Conservation (phyloP, 345 rosid species). For the Gossypium turneri region DNA sequence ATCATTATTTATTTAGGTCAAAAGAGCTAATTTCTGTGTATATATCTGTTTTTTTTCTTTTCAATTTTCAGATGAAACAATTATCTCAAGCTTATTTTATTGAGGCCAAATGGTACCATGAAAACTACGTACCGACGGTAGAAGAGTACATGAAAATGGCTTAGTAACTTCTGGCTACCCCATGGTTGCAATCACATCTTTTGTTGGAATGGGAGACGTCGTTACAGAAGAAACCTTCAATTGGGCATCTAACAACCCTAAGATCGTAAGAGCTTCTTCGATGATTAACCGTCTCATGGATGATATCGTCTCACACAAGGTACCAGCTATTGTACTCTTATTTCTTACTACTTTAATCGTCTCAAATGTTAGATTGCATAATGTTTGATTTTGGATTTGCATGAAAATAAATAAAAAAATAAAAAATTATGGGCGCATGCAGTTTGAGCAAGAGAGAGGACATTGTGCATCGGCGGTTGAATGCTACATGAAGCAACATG, state of each 20-base stretch:
- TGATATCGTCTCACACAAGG: slow-evolving; percentile 23
- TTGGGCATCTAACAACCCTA: slow-evolving; percentile 20
- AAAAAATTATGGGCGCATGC: no score
- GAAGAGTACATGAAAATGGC: slow-evolving; percentile 30
- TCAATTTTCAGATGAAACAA: slow-evolving; percentile 24
- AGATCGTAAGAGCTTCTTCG: slow-evolving; percentile 14
- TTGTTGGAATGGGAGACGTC: slow-evolving; percentile 26
- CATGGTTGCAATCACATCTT: slow-evolving; percentile 15
- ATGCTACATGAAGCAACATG: background rate
- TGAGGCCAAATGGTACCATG: slow-evolving; percentile 32
- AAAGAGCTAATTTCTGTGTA: no score
- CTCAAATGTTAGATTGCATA: background rate
- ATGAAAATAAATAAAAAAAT: no score
- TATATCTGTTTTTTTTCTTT: background rate
- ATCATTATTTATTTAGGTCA: background rate
- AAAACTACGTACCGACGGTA: slow-evolving; percentile 16
- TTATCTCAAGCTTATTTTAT: slow-evolving; percentile 11
- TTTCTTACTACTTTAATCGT: background rate
- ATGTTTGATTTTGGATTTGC: background rate
- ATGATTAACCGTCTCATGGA: slow-evolving; percentile 20
- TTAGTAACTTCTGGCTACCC: slow-evolving; percentile 1
- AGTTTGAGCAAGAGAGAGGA: slow-evolving; percentile 5
- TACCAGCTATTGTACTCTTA: background rate
- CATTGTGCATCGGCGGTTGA: background rate
- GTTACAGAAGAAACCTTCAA: slow-evolving; percentile 17